Percentiles rank a stretch among this genome's conserved stretches.
These are phyloP conservation scores for Phytophthora sp. DNA, from an alignment of 352 stramenopile species.

Conservation along the genomic window DNA sequence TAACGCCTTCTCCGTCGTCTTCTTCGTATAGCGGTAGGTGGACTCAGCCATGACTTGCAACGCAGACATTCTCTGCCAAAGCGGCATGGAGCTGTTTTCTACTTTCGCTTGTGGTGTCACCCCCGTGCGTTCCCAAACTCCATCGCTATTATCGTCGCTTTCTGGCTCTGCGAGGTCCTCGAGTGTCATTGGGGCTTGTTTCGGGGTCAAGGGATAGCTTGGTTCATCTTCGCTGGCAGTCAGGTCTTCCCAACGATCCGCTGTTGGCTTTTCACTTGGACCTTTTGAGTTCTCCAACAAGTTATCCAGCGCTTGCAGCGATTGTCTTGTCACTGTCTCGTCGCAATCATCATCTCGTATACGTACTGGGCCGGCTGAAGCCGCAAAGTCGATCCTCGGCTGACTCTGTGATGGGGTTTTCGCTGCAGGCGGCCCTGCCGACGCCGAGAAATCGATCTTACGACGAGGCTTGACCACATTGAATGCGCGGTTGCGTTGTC, in stretches of 20 bases:
- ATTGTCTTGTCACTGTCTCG: slow-evolving; percentile 16
- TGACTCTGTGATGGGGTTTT: slow-evolving; percentile 2
- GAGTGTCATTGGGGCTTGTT: slow-evolving; percentile 15
- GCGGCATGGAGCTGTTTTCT: not conserved
- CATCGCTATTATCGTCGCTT: slow-evolving; percentile 1
- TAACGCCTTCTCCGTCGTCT: slow-evolving; percentile 27
- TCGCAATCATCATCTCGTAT: not conserved
- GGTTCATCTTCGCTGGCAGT: slow-evolving; percentile 17
- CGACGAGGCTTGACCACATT: slow-evolving; percentile 7
- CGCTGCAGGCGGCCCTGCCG: slow-evolving; percentile 13
- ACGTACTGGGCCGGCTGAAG: slow-evolving; percentile 13
- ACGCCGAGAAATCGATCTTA: slow-evolving; percentile 20
- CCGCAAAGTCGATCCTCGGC: slow-evolving; percentile 17
- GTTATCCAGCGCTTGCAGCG: slow-evolving; percentile 18
- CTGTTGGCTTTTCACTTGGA: not conserved
- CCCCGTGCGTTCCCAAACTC: too few relatives aligned
- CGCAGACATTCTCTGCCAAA: slow-evolving; percentile 32
- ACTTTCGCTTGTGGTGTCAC: not conserved
- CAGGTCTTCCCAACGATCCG: slow-evolving; percentile 6
- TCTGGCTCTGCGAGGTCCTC: slow-evolving; percentile 11
- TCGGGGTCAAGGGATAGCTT: slow-evolving; percentile 1
- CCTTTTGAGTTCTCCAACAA: slow-evolving; percentile 18
- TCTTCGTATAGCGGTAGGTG: slow-evolving; percentile 33
- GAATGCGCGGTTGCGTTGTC: slow-evolving; percentile 11
- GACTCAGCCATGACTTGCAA: slow-evolving; percentile 32